Percentiles rank a stretch among this genome's conserved stretches.
Conservation (phyloP, 306 rosid species). For the Prunus campanulata region DNA sequence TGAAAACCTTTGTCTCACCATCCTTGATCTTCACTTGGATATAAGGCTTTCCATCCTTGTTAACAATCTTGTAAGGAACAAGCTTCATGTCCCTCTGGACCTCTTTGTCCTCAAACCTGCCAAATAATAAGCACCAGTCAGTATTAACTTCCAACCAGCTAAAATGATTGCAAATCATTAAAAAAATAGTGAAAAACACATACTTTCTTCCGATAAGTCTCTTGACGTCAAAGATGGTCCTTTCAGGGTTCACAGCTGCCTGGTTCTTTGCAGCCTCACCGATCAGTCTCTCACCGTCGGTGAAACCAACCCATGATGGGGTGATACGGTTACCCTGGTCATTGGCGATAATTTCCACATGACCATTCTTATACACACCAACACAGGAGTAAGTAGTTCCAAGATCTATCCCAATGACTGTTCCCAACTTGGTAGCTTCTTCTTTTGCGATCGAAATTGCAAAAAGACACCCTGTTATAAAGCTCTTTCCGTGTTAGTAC, state of each 20-base stretch:
- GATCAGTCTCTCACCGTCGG: conserved; percentile 81
- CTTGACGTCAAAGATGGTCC: conserved; percentile 97
- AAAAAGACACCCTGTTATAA: conserved; percentile 58
- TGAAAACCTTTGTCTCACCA: conserved; percentile 93
- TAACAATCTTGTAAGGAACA: conserved; percentile 87
- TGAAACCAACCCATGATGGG: conserved; percentile 96
- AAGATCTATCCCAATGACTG: conserved; percentile 94
- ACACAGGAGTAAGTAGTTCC: conserved; percentile 99
- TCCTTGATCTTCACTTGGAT: conserved; percentile 82
- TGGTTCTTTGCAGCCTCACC: conserved; percentile 99
- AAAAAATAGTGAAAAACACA: conserved; percentile 5
- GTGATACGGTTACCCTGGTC: conserved; percentile 99
- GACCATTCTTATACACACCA: conserved; percentile 94
- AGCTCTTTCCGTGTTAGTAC: conserved; percentile 26
- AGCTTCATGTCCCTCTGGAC: conserved; percentile 90
- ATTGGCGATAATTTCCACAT: conserved; percentile 97
- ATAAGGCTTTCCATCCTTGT: conserved; percentile 95
- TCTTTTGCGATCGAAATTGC: conserved; percentile 85
- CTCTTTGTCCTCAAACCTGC: conserved; percentile 90
- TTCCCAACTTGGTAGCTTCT: conserved; percentile 85
- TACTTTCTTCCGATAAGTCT: conserved; percentile 98
- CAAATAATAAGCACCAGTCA: conserved; percentile 10
- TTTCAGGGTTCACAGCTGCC: conserved; percentile 92
- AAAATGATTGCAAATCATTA: background rate
- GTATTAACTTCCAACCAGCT: background rate